These are phyloP conservation scores for Astragalus glycyphyllos DNA, from an alignment of 306 rosid genomes.

Conservation along the genomic window DNA sequence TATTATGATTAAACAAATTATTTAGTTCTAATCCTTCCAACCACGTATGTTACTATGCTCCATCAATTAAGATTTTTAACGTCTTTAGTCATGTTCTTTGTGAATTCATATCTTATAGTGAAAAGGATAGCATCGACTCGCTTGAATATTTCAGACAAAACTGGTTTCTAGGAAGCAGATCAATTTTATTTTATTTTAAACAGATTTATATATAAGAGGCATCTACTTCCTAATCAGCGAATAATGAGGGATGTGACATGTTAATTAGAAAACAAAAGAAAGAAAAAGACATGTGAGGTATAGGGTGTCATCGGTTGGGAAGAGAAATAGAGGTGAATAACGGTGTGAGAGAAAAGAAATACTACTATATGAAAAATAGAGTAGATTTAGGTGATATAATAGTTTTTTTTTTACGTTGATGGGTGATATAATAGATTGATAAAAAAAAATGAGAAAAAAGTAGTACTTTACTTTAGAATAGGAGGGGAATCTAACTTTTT, in stretches of 20 bases:
- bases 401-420: no score
- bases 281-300: neutral
- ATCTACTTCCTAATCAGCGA: neutral
- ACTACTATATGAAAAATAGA: no score
- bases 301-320: no score
- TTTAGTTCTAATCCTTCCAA: neutral
- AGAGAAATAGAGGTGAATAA: no score
- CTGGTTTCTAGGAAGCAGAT: neutral
- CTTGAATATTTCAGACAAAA: slow-evolving; percentile 10
- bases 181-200: neutral
- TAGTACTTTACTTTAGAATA: no score
- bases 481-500: no score
- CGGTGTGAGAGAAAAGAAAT: no score
- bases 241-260: slow-evolving; percentile 19
- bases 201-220: neutral
- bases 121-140: neutral
- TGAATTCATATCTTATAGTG: neutral
- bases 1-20: slow-evolving; percentile 9
- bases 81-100: slow-evolving; percentile 17
- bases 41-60: slow-evolving; percentile 17
- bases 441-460: no score
- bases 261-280: neutral
- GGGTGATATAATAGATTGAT: no score
- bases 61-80: slow-evolving; percentile 5
- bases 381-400: no score